These are phyloP conservation scores for Monosporascus sp. DNA, from an alignment of 2,329 filamentous ascomycete genomes.

Conservation along the genomic window DNA sequence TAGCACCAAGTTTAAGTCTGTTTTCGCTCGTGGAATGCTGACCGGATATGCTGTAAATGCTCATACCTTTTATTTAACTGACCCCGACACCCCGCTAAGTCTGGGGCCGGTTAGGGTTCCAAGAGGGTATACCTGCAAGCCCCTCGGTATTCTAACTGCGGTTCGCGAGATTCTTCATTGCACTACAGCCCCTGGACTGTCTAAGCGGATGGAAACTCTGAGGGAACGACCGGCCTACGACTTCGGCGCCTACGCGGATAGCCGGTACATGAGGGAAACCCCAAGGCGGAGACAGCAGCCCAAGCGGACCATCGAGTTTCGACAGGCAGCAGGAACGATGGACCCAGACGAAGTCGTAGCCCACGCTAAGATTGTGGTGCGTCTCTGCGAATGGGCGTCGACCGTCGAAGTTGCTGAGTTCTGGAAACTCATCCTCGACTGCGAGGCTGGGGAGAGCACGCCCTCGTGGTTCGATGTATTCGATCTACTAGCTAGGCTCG, in stretches of 20 bases:
- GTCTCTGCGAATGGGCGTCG: slow-evolving; percentile 4
- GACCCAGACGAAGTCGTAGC: slow-evolving; percentile 14
- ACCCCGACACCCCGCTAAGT: not conserved
- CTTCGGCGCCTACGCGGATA: not conserved
- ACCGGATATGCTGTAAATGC: too few relatives aligned
- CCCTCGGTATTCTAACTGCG: not conserved
- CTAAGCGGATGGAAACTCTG: not conserved
- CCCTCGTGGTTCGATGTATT: slow-evolving; percentile 16
- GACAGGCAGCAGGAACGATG: slow-evolving; percentile 14
- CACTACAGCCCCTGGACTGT: not conserved
- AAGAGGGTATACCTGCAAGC: not conserved
- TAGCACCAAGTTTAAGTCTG: too few relatives aligned
- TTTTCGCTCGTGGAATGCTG: too few relatives aligned
- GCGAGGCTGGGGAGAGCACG: slow-evolving; percentile 3
- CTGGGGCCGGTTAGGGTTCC: not conserved
- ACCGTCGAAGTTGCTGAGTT: slow-evolving; percentile 4
- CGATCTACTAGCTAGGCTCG: slow-evolving; percentile 13
- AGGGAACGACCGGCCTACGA: slow-evolving; percentile 5
- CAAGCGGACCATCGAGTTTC: slow-evolving; percentile 19
- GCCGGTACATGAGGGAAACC: not conserved
- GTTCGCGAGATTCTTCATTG: slow-evolving; percentile 1
- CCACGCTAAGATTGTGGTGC: slow-evolving; percentile 1
- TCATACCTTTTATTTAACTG: not conserved
- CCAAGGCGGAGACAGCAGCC: not conserved
- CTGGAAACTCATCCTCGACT: slow-evolving; percentile 8